These are phyloP conservation scores for Candida anutae DNA, from an alignment of 1,139 yeast genomes.

Conservation along the genomic window DNA sequence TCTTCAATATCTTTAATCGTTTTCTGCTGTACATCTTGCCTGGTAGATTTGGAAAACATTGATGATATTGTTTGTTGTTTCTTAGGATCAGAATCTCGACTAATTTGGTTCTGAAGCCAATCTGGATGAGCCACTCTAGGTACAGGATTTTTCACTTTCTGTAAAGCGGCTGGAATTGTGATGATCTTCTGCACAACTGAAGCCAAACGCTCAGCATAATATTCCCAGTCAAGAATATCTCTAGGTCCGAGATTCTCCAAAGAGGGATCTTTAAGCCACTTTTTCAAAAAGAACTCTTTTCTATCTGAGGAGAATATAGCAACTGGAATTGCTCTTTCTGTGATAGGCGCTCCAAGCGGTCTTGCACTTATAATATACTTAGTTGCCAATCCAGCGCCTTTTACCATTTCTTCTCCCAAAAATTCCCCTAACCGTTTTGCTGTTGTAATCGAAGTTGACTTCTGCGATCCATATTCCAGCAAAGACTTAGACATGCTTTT, in stretches of 20 bases:
- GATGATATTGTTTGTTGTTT: conserved; percentile 61
- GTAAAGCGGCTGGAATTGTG: conserved; percentile 96
- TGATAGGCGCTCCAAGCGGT: conserved; percentile 83
- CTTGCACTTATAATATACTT: conserved; percentile 84
- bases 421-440: conserved; percentile 91
- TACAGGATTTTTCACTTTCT: conserved; percentile 84
- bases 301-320: conserved; percentile 83
- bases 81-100: conserved; percentile 51
- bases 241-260: conserved; percentile 84
- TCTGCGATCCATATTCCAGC: conserved; percentile 83
- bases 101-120: conserved; percentile 71
- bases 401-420: conserved; percentile 95
- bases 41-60: conserved; percentile 42
- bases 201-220: conserved; percentile 84
- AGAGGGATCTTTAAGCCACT: conserved; percentile 81
- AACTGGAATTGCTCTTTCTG: conserved; percentile 95
- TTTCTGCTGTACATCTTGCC: conserved; percentile 20
- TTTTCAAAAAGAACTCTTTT: conserved; percentile 62
- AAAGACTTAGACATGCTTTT: conserved; percentile 91
- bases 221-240: conserved; percentile 86
- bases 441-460: conserved; percentile 92
- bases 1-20: conserved; percentile 72
- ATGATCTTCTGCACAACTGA: conserved; percentile 92
- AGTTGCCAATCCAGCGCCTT: conserved; percentile 93
- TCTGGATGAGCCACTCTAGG: conserved; percentile 93